Base-by-base conservation (phyloP, 2,329 filamentous ascomycete species). In the Talaromyces sp. region DNA sequence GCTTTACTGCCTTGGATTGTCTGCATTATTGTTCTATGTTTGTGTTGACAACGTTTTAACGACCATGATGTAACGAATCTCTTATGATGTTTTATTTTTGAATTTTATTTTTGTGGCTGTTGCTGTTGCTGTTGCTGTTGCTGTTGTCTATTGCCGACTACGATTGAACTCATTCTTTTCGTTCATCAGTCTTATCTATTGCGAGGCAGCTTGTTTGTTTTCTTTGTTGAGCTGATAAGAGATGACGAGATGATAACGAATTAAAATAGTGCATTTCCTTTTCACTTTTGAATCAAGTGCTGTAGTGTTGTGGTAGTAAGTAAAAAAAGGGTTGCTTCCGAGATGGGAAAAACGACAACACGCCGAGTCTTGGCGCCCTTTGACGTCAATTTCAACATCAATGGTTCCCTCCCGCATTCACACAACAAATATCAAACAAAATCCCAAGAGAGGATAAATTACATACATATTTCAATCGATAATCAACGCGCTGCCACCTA, bases 31-130 rank as follows among this genome's bases (percentile, higher is more conserved):
- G 43, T 49, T 51, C 38, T 27, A 35, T 21, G 55, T 55, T 57
- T 52, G 35, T 59, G 56, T 21, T 26, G 41, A 52, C 56, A 57
- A 53, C 58, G 27, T 54, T 62, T 35, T 66, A 63, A 66, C 60
- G 64, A 66, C 64, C 59, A 64, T 64, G 59, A 66, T 65, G 64
- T 64, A 56, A 65, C 65, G 65, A 66, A 65, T 66, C 58, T 66
- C 64, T 54, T 66, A 58, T 61, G 24, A 51, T 57, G 41, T 29
- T 29, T 27, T 31, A 35, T 21, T 54, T 46, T 24, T n/a, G n/a
- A n/a, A 11, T 31, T 26, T 61, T 46, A 38, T 62, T 27, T 26
- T 61, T 46, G 31, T 62, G 21, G 29, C 27, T 58, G 55, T 56
- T 43, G 3, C 0, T 58, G 27, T 54, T n/a, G 5, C 19, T 54